Evolutionary conservation across 176 grass and related monocot genomes (phyloP).

Genomic region (Oryza glumipatula): DNA sequence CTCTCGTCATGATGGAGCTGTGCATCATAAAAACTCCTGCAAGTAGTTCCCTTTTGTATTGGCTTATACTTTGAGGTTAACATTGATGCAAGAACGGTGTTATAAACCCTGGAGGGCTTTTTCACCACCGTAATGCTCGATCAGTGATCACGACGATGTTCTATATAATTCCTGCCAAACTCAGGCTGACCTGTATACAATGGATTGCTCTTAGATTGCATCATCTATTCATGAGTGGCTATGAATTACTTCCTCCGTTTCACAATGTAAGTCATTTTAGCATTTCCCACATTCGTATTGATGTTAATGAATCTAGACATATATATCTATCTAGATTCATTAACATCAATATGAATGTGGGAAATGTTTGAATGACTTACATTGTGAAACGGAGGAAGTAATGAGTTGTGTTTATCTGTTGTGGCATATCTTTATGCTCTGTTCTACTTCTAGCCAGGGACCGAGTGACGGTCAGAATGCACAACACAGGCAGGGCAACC

Average conservation of each 20-base stretch:
- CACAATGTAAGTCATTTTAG: too few relatives aligned
- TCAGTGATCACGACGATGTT: neutral
- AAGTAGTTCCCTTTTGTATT: neutral
- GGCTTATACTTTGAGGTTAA: neutral
- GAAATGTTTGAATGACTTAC: too few relatives aligned
- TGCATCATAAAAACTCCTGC: neutral
- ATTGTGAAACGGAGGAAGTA: too few relatives aligned
- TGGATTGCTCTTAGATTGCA: neutral
- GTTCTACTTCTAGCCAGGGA: neutral
- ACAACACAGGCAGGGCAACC: neutral
- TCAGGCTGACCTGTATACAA: neutral
- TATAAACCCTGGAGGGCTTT: neutral
- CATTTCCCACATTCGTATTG: too few relatives aligned
- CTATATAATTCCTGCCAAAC: neutral
- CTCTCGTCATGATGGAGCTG: constrained; percentile 6
- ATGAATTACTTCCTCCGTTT: too few relatives aligned
- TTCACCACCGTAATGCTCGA: neutral
- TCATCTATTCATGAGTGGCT: neutral
- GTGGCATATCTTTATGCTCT: neutral
- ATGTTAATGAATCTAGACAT: too few relatives aligned
- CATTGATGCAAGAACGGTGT: neutral
- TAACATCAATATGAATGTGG: too few relatives aligned
- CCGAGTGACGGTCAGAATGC: neutral
- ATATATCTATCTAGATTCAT: too few relatives aligned
- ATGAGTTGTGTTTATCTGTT: neutral